Evolutionary conservation across 169 alveolate species (phyloP), one percentile per base, ranked within the genome.

Genomic region (Cryptosporidium sp.): DNA sequence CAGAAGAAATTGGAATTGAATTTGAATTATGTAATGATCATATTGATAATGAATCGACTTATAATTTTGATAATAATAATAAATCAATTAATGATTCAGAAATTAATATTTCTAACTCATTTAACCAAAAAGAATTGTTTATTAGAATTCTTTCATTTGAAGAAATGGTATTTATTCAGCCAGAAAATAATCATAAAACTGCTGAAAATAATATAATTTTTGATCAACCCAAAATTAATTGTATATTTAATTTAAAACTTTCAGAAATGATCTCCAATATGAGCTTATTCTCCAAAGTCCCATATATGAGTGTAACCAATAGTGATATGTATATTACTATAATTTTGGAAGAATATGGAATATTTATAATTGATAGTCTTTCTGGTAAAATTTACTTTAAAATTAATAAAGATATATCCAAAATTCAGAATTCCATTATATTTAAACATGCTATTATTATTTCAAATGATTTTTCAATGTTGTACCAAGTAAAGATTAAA

Each of bases 361-460:
- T 80, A 31, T 18, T 62, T 21, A 29, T 62, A 31, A 26, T 80
- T 16, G 68, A 80, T 31, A 62, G 56, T 16, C 44, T 80, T 61
- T 60, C 89, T 2, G 89, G 89, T 1, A 80, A 80, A 45, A 16
- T 80, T n/a, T n/a, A 23, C 56, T 80, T 37, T 65, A 60, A 65
- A 16, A 65, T 65, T 35, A 65, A 31, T 29, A 26, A n/a, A 5
- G 31, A 65, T 56, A 26, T 8, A 1, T 56, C 67, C 18, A 26
- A n/a, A 26, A 23, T 26, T 16, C 67, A 56, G 35, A 56, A 56
- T 56, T 9, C 67, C 14, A 56, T 56, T 23, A 12, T 12, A 26
- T 65, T 65, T 35, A 65, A 37, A 33, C 75, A 60, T 21, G 75
- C 52, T 18, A 3, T 21, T 9, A 26, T 80, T 26, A 80, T 80